phyloP scores from a whole-genome alignment of 305 asterid species.

The Caryopteris hybrid region DNA sequence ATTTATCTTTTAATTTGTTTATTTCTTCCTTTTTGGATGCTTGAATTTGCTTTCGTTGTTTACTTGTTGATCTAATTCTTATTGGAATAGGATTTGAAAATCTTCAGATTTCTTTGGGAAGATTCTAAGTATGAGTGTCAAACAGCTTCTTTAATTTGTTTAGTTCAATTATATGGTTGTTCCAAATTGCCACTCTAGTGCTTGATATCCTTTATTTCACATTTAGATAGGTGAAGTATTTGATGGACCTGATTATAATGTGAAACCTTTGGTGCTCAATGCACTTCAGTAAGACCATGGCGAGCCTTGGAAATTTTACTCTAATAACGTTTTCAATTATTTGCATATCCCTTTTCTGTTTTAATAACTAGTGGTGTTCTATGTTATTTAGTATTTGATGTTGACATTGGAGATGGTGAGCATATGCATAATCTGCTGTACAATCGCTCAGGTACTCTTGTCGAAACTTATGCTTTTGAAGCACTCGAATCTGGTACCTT shows the following conservation, averaged over 20 bases:
- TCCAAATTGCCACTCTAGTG: background rate
- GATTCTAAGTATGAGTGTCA: background rate
- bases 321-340: constrained; percentile 16
- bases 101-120: background rate
- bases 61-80: background rate
- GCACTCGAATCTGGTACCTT: constrained; percentile 5
- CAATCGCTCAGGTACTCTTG: constrained; percentile 75
- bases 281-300: constrained; percentile 86
- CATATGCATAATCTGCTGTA: constrained; percentile 88
- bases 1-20: background rate
- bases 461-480: background rate
- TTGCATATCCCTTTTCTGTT: constrained; percentile 13
- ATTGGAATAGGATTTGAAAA: constrained; percentile 15
- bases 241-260: constrained; percentile 83
- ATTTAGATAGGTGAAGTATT: constrained; percentile 94
- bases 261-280: constrained; percentile 44
- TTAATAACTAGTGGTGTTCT: constrained; percentile 23
- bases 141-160: background rate
- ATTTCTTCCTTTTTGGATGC: background rate
- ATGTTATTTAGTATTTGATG: constrained; percentile 77
- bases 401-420: constrained; percentile 98
- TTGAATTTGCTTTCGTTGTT: background rate
- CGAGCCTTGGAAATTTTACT: constrained; percentile 32
- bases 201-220: background rate
- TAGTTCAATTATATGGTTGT: constrained; percentile 2